These are phyloP conservation scores for Fusarium pseudograminearum DNA, from an alignment of 2,329 filamentous ascomycete genomes.

Conservation along the genomic window DNA sequence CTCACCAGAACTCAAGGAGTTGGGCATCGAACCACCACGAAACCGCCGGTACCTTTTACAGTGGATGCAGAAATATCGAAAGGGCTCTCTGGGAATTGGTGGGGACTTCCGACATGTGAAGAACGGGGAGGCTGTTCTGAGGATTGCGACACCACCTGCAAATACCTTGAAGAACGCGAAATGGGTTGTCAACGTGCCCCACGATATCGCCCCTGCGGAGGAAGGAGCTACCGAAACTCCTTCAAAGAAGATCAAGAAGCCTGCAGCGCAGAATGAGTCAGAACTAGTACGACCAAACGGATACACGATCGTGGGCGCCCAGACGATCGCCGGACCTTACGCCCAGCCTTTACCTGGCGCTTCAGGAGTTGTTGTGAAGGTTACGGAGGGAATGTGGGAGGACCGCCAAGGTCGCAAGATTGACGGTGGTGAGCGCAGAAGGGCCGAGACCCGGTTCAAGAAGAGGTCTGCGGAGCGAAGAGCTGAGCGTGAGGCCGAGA, in stretches of 20 bases:
- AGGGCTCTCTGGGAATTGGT: constrained; percentile 81
- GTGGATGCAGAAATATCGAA: constrained; percentile 88
- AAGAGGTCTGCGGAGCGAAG: constrained; percentile 82
- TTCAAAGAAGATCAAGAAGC: neutral
- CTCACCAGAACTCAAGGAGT: constrained; percentile 80
- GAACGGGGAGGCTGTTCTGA: constrained; percentile 65
- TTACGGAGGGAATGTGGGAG: constrained; percentile 94
- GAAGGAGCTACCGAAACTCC: constrained; percentile 18
- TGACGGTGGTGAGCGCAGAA: constrained; percentile 93
- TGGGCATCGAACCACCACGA: constrained; percentile 88
- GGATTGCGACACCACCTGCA: constrained; percentile 58
- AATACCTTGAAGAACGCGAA: constrained; percentile 59
- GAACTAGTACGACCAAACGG: constrained; percentile 51
- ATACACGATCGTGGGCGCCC: constrained; percentile 75
- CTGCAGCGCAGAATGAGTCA: neutral
- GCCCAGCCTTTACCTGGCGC: constrained; percentile 76
- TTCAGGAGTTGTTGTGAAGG: constrained; percentile 72
- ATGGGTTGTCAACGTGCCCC: constrained; percentile 67
- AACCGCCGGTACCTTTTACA: constrained; percentile 84
- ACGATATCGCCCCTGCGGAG: constrained; percentile 53
- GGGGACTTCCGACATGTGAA: constrained; percentile 82
- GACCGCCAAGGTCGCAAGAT: constrained; percentile 88
- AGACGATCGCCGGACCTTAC: constrained; percentile 80
- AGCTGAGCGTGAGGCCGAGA: constrained; percentile 67
- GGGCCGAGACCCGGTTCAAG: constrained; percentile 88